Evolutionary conservation across 116 monocot genomes (phyloP).

Genomic region (Thalassia testudinum): DNA sequence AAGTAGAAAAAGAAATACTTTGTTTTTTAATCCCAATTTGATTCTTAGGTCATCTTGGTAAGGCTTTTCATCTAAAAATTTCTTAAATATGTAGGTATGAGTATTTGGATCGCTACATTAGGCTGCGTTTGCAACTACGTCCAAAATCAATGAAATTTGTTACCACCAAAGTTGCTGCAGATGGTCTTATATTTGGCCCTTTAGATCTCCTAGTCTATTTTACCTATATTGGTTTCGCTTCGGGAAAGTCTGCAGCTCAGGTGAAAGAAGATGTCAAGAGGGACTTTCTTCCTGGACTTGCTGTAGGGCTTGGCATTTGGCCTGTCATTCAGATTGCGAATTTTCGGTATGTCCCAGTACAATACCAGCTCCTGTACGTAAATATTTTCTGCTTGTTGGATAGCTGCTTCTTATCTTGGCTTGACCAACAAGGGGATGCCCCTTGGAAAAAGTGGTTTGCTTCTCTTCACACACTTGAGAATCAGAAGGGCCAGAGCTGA

Average conservation of each 20-base stretch:
- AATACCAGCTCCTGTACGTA: slow-evolving; percentile 94
- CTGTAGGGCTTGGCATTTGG: slow-evolving; percentile 61
- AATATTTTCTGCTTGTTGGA: slow-evolving; percentile 93
- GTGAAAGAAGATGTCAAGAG: slow-evolving; percentile 91
- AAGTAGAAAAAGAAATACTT: too few species aligned
- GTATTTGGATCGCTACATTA: slow-evolving; percentile 66
- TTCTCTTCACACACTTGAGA: slow-evolving; percentile 30
- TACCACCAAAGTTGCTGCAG: slow-evolving; percentile 65
- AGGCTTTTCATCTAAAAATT: neutral
- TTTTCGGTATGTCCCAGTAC: slow-evolving; percentile 86
- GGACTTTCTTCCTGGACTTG: slow-evolving; percentile 78
- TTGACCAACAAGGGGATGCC: slow-evolving; percentile 98
- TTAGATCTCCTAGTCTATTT: slow-evolving; percentile 78
- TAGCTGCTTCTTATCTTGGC: slow-evolving; percentile 93
- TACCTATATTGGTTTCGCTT: slow-evolving; percentile 82
- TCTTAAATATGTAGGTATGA: slow-evolving; percentile 49
- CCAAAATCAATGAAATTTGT: slow-evolving; percentile 87
- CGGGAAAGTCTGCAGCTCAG: slow-evolving; percentile 49
- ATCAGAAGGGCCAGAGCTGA: slow-evolving; percentile 21
- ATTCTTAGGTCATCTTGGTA: too few species aligned
- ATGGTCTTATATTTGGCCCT: slow-evolving; percentile 81
- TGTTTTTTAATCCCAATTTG: too few species aligned
- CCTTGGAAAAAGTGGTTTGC: slow-evolving; percentile 94
- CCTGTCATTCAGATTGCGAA: slow-evolving; percentile 80
- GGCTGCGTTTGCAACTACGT: slow-evolving; percentile 27